Conservation (phyloP, 768 basidiomycete species). For the Lactarius indigo region DNA sequence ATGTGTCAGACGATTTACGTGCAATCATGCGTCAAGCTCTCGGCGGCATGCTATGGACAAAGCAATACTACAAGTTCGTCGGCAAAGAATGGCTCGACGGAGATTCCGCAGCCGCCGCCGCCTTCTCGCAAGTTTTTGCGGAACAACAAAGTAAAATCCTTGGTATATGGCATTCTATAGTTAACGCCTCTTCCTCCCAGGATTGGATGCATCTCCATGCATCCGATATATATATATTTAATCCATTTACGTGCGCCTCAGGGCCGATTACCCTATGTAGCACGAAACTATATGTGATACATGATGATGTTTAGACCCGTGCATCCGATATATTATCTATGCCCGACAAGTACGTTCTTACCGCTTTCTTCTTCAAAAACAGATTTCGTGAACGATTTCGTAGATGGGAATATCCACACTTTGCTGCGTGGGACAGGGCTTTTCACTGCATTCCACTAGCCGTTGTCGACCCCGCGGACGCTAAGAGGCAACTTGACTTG, state of each 20-base stretch:
- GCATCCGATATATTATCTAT: conserved; percentile 95
- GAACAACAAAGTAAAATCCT: conserved; percentile 61
- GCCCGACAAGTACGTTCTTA: conserved; percentile 83
- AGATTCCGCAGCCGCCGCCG: conserved; percentile 86
- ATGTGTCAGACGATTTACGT: conserved; percentile 87
- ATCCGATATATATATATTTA: conserved; percentile 88
- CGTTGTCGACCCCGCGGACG: conserved; percentile 90
- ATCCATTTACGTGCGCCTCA: too few relatives aligned
- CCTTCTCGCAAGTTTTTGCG: conserved; percentile 73
- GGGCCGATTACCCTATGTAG: too few relatives aligned
- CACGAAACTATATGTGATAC: too few relatives aligned
- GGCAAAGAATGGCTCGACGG: conserved; percentile 97
- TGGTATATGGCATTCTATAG: background rate
- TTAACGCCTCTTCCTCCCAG: conserved; percentile 35
- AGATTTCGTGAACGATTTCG: conserved; percentile 14
- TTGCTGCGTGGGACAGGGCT: conserved; percentile 98
- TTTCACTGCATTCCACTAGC: conserved; percentile 99
- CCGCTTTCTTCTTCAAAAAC: background rate
- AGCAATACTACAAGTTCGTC: conserved; percentile 95
- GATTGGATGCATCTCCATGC: conserved; percentile 97
- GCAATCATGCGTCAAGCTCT: conserved; percentile 97
- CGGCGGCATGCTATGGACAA: conserved; percentile 97
- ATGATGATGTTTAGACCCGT: too few relatives aligned
- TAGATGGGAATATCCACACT: conserved; percentile 99
- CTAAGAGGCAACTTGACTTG: conserved; percentile 95